Evolutionary conservation across 2,329 filamentous ascomycete species (phyloP), one percentile per base, ranked within the genome.

Genomic region (Clarireedia hainanense): DNA sequence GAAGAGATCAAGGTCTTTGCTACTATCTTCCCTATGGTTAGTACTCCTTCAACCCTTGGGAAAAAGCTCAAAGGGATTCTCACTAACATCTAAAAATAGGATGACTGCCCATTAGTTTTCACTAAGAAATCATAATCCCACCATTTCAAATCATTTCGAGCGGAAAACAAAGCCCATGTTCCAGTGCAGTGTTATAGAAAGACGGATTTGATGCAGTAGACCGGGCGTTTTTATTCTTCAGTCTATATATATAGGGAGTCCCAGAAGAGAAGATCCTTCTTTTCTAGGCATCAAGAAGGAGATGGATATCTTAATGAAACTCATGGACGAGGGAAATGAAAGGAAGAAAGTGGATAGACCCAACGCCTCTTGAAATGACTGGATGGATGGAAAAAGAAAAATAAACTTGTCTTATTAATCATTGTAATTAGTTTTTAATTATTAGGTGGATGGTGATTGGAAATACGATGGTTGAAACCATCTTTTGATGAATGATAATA

Each of bases 1-100:
- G 94, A 99, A 75, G 86, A 95, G 73, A 97, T 99, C 73, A 92
- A 95, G 77, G 92, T 97, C 63, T 99, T 97, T 75, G 94, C 94
- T 42, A 96, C 91, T 27, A 95, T 99, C 65, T 99, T 99, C 80
- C 94, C 94, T 56, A 87, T 88, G 87, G 91, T 95, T 75, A 72
- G 85, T 56, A 15, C 34, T 27, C 6, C 30, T 14, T 45, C 14
- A 39, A 17, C 23, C 9, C 7, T 43, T 6, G 10, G 9, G 15
- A 3, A 20, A 9, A 3, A 15, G 10, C 23, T 34, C 15, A 4
- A 12, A 34, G 42, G 23, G 14, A 12, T 24, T n/a, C 17, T 42
- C n/a, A 53, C 50, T 56, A 48, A 56, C 24, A 6, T 34, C 5
- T 4, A 30, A 14, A n/a, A 17, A 51, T n/a, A 56, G 55, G 55